These are phyloP conservation scores for Populus euphratica DNA, from an alignment of 345 rosid species.

Conservation along the genomic window DNA sequence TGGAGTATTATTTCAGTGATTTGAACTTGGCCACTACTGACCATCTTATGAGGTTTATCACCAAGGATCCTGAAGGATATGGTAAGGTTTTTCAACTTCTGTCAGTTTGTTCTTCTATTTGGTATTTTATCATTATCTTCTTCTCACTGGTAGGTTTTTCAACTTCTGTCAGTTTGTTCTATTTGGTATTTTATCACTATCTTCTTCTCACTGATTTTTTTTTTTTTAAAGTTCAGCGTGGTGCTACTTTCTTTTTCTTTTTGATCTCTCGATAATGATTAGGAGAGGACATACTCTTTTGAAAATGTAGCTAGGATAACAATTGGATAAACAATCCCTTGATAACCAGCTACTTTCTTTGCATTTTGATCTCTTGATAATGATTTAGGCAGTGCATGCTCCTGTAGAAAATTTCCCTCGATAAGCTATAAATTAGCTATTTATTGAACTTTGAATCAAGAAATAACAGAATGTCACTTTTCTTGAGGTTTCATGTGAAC, in stretches of 20 bases:
- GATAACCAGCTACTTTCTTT: neutral
- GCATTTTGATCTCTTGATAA: neutral
- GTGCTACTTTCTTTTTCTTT: neutral
- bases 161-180: neutral
- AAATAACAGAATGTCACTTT: neutral
- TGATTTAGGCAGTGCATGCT: neutral
- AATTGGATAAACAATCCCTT: neutral
- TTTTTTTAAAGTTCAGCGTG: neutral
- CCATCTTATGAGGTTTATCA: constrained; percentile 90
- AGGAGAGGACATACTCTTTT: neutral
- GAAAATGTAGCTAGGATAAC: neutral
- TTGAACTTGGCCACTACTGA: constrained; percentile 98
- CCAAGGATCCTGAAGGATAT: constrained; percentile 95
- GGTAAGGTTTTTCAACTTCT: constrained; percentile 41
- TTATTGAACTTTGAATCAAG: neutral
- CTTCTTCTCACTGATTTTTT: neutral
- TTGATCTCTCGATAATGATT: neutral
- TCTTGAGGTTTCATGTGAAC: no score
- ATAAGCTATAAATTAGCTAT: neutral
- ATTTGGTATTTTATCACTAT: neutral
- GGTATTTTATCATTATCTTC: no score
- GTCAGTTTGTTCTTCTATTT: no score
- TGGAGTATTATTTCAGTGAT: constrained; percentile 96
- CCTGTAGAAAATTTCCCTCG: neutral
- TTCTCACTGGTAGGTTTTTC: no score